A percentile compares a stretch with the other conserved stretches of the same genome.
These are phyloP conservation scores for Aspergillus glaucus DNA, from an alignment of 2,329 filamentous ascomycete genomes.

Conservation along the genomic window DNA sequence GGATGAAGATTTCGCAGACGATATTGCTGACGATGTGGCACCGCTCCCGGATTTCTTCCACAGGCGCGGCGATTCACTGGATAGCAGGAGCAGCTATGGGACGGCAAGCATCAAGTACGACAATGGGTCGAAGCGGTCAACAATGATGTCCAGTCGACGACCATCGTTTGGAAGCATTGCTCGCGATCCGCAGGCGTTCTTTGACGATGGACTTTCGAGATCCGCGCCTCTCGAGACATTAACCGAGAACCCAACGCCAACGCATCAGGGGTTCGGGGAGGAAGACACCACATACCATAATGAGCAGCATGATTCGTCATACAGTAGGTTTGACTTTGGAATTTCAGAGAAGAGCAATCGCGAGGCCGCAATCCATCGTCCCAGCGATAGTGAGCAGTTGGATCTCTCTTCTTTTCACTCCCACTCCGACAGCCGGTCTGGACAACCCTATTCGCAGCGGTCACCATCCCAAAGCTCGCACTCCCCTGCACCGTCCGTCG, in stretches of 20 bases:
- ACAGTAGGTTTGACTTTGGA: slow-evolving; percentile 27
- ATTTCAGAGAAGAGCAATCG: slow-evolving; percentile 4
- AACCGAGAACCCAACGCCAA: background rate
- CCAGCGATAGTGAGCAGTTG: background rate
- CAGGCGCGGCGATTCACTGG: slow-evolving; percentile 22
- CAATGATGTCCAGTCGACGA: slow-evolving; percentile 22
- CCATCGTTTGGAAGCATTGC: slow-evolving; percentile 29
- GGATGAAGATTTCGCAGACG: background rate
- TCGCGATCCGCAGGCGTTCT: slow-evolving; percentile 21
- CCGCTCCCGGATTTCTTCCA: slow-evolving; percentile 6
- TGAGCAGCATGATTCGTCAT: slow-evolving; percentile 1
- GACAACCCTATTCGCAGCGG: background rate
- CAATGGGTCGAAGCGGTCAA: slow-evolving; percentile 22
- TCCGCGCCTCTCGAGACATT: slow-evolving; percentile 13
- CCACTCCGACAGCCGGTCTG: background rate
- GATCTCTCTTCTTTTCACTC: background rate
- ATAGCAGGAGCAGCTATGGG: slow-evolving; percentile 35
- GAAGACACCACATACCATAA: slow-evolving; percentile 11
- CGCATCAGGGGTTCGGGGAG: slow-evolving; percentile 5
- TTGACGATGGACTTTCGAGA: slow-evolving; percentile 29
- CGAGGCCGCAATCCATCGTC: background rate
- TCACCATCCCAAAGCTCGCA: background rate
- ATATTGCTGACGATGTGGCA: background rate
- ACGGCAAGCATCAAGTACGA: slow-evolving; percentile 35
- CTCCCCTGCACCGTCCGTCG: background rate